Percentiles rank a stretch among this genome's conserved stretches.
phyloP scores from a whole-genome alignment of 2,329 filamentous ascomycete species.

The Aspergillus quadrilineatus region DNA sequence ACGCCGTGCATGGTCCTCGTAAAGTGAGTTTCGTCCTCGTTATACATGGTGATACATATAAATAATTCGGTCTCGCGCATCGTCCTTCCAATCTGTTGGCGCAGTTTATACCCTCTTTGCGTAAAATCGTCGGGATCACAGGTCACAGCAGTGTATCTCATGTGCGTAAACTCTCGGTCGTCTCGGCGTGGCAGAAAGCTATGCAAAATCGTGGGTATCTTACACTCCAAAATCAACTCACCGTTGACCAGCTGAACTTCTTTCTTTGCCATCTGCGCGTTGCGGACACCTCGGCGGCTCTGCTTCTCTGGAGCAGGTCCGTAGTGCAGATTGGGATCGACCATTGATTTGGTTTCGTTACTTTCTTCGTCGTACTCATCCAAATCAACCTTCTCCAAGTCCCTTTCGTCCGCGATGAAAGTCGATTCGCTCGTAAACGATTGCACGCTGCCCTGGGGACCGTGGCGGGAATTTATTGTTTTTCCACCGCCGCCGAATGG shows the following conservation, averaged over 20 bases:
- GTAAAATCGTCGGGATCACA: conserved; percentile 96
- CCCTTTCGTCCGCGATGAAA: conserved; percentile 54
- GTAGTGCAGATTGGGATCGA: conserved; percentile 66
- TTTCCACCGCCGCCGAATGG: conserved; percentile 61
- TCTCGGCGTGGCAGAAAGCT: conserved; percentile 92
- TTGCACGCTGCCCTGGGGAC: conserved; percentile 56
- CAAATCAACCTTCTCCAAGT: conserved; percentile 45
- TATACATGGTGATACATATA: conserved; percentile 98
- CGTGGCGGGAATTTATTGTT: conserved; percentile 51
- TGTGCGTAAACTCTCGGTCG: conserved; percentile 95
- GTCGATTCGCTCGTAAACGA: conserved; percentile 64
- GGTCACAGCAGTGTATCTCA: conserved; percentile 98
- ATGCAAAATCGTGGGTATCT: conserved; percentile 97
- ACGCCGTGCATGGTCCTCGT: conserved; percentile 98
- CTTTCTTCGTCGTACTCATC: conserved; percentile 47
- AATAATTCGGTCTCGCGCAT: conserved; percentile 90
- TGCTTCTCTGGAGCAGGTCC: conserved; percentile 85
- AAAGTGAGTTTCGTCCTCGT: conserved; percentile 95
- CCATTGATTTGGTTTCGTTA: conserved; percentile 56
- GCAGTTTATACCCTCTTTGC: conserved; percentile 81
- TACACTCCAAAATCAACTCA: conserved; percentile 95
- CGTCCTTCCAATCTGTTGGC: conserved; percentile 83
- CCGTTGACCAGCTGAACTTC: conserved; percentile 97
- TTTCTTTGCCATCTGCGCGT: conserved; percentile 85
- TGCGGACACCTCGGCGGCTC: conserved; percentile 78